Evolutionary conservation across 305 asterid species (phyloP).

Genomic region (Striga hermonthica): DNA sequence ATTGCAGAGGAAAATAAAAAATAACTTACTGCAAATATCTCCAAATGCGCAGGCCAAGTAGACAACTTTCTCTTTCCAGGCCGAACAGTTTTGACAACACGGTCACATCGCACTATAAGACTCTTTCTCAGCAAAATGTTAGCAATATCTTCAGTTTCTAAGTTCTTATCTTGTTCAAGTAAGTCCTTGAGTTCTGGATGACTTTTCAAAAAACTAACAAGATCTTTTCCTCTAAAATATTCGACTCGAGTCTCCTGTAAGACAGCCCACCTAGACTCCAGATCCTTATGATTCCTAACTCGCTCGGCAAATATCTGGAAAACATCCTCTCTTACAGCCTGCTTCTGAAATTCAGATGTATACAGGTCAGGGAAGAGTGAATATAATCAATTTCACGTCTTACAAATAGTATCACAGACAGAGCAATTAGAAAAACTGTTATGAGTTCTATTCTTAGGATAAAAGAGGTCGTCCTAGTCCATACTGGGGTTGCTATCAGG

Average conservation of each 20-base stretch:
- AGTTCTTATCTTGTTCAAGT: constrained; percentile 68
- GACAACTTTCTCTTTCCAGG: constrained; percentile 95
- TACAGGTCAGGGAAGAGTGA: constrained; percentile 26
- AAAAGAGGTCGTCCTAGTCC: too few species aligned
- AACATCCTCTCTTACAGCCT: constrained; percentile 65
- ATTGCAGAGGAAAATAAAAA: neutral
- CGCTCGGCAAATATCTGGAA: constrained; percentile 90
- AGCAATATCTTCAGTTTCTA: constrained; percentile 80
- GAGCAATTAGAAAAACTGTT: neutral
- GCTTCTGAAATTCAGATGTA: constrained; percentile 63
- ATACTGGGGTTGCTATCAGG: too few species aligned
- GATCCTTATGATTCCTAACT: constrained; percentile 91
- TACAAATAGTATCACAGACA: neutral
- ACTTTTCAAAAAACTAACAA: constrained; percentile 71
- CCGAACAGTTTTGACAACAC: constrained; percentile 91
- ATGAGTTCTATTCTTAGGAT: neutral
- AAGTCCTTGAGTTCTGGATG: constrained; percentile 78
- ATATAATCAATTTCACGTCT: constrained; percentile 22
- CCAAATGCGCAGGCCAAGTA: constrained; percentile 98
- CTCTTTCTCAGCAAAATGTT: constrained; percentile 69
- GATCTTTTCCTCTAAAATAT: constrained; percentile 94
- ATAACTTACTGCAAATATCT: constrained; percentile 75
- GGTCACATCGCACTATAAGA: constrained; percentile 95
- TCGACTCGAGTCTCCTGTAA: constrained; percentile 98
- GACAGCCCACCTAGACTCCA: constrained; percentile 98